phyloP scores from a whole-genome alignment of 192 early-diverging fungal genomes.

The Coemansia sp. region DNA sequence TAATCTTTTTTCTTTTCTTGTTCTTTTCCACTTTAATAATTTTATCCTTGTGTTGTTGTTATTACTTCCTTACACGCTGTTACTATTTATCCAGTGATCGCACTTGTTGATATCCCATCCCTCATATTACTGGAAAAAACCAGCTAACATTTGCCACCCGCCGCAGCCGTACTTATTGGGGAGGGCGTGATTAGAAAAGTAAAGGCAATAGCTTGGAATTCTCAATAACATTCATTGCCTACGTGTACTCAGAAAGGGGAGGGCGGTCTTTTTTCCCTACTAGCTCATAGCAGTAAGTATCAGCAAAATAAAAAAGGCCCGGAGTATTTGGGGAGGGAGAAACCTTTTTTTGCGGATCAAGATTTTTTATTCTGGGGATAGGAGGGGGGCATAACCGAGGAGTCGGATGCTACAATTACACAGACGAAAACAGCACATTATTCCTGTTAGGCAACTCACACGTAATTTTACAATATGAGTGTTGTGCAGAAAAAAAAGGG shows the following conservation, averaged over 20 bases:
- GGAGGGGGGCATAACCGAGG: neutral
- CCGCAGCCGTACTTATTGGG: neutral
- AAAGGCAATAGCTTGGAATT: neutral
- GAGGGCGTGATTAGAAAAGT: neutral
- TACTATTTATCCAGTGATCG: neutral
- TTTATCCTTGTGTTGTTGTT: neutral
- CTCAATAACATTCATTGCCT: neutral
- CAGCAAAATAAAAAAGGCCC: neutral
- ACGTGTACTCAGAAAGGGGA: neutral
- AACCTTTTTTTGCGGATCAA: neutral
- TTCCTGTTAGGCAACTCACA: neutral
- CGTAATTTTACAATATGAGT: neutral
- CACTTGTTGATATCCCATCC: neutral
- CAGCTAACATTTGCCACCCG: neutral
- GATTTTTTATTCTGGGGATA: neutral
- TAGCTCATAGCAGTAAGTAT: neutral
- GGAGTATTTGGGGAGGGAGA: neutral
- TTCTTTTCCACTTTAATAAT: neutral
- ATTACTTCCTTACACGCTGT: neutral
- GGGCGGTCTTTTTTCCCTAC: neutral
- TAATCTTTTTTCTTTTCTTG: neutral
- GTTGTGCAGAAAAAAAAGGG: neutral
- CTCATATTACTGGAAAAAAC: neutral
- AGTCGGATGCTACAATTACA: neutral
- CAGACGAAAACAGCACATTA: neutral